phyloP scores from a whole-genome alignment of 1,284 basidiomycete species.

The Tylopilus orsonianus region DNA sequence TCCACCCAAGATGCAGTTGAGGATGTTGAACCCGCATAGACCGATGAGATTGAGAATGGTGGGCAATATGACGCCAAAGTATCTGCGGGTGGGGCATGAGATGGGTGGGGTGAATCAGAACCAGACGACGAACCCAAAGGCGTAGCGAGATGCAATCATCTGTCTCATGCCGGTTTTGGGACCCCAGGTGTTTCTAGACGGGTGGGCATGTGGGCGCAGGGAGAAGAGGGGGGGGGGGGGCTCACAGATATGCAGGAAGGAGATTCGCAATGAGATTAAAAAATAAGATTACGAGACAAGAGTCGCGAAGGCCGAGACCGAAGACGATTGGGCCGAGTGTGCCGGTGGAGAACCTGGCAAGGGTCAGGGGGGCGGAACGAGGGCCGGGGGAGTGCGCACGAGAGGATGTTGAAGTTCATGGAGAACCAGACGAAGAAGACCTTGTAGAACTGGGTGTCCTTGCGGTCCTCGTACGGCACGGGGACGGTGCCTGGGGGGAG shows the following conservation, averaged over 20 bases:
- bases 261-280: constrained; percentile 63
- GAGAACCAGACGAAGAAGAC: constrained; percentile 79
- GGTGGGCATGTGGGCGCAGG: neutral
- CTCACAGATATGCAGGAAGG: constrained; percentile 62
- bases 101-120: neutral
- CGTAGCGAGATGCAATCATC: constrained; percentile 80
- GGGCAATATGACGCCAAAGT: constrained; percentile 64
- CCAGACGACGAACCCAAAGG: constrained; percentile 60
- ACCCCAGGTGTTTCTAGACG: constrained; percentile 75
- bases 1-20: constrained; percentile 79
- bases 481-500: constrained; percentile 48
- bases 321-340: constrained; percentile 69
- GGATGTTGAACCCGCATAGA: constrained; percentile 73
- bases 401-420: constrained; percentile 71
- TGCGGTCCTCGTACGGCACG: constrained; percentile 49
- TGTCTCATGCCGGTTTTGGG: constrained; percentile 85
- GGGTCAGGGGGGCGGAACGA: constrained; percentile 1
- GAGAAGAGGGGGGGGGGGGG: constrained; percentile 15
- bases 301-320: constrained; percentile 67
- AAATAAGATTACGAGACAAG: constrained; percentile 74
- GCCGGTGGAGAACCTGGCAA: constrained; percentile 64
- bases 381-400: constrained; percentile 42
- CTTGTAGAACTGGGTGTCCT: constrained; percentile 64
- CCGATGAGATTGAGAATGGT: constrained; percentile 63
- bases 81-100: constrained; percentile 41